Conservation (phyloP, 139 green algal species). For the Trebouxia sp. region DNA sequence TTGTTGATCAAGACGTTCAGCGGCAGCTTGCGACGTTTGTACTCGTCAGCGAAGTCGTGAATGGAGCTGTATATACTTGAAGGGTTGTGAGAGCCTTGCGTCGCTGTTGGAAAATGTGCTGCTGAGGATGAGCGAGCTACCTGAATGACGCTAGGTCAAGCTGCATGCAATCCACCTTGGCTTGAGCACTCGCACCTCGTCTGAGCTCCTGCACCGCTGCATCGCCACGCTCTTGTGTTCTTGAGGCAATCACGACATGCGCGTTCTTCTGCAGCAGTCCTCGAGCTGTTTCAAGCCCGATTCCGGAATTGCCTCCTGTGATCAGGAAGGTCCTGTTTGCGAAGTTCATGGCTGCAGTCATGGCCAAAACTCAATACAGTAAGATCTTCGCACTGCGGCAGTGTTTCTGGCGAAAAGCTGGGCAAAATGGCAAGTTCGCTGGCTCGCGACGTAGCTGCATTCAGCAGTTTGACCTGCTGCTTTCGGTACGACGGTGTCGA, state of each 20-base stretch:
- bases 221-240: not conserved
- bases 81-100: not conserved
- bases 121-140: not conserved
- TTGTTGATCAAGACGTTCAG: slow-evolving; percentile 58
- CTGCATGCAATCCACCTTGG: slow-evolving; percentile 39
- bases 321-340: slow-evolving; percentile 22
- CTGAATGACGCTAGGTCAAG: slow-evolving; percentile 47
- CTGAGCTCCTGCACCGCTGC: not conserved
- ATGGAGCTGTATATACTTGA: slow-evolving; percentile 30
- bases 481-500: too few relatives aligned
- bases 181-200: not conserved
- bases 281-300: not conserved
- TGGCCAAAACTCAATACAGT: too few relatives aligned
- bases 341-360: not conserved
- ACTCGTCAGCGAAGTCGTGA: slow-evolving; percentile 40
- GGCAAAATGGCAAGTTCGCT: too few relatives aligned
- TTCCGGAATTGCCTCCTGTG: slow-evolving; percentile 15
- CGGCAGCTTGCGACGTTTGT: not conserved
- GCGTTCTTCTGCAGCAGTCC: slow-evolving; percentile 1
- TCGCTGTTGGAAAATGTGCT: not conserved
- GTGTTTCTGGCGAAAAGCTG: too few relatives aligned
- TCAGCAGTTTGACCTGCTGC: too few relatives aligned
- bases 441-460: too few relatives aligned
- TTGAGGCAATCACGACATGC: slow-evolving; percentile 30
- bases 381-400: too few relatives aligned